Conservation (phyloP, 352 stramenopile species). For the Phytophthora pistaciae region DNA sequence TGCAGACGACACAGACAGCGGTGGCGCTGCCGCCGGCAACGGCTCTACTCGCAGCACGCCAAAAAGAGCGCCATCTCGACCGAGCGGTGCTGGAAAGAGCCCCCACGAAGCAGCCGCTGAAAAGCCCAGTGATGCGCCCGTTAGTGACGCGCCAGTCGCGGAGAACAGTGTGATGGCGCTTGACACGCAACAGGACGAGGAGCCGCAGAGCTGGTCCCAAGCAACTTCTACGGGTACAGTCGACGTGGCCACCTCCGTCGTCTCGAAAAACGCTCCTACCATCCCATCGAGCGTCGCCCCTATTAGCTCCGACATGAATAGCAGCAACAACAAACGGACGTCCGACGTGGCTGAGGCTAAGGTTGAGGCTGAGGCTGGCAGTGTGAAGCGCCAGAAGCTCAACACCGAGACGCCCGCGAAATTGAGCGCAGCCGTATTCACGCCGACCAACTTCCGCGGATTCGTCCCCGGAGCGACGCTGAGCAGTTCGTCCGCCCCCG, state of each 20-base stretch:
- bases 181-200: slow-evolving; percentile 21
- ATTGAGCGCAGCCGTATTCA: slow-evolving; percentile 14
- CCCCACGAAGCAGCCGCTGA: slow-evolving; percentile 21
- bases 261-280: slow-evolving; percentile 2
- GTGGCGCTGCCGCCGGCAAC: slow-evolving; percentile 8
- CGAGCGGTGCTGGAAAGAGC: slow-evolving; percentile 28
- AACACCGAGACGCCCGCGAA: neutral
- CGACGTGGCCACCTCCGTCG: slow-evolving; percentile 1
- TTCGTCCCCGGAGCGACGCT: slow-evolving; percentile 9
- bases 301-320: slow-evolving; percentile 20
- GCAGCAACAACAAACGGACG: slow-evolving; percentile 22
- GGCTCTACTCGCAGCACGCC: neutral
- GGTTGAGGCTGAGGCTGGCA: neutral
- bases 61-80: slow-evolving; percentile 1
- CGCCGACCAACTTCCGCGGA: slow-evolving; percentile 17
- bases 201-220: slow-evolving; percentile 20
- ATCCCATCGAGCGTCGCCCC: neutral
- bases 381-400: slow-evolving; percentile 37
- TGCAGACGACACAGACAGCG: slow-evolving; percentile 19
- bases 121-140: slow-evolving; percentile 3
- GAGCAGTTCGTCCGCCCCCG: slow-evolving; percentile 20
- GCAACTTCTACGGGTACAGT: neutral
- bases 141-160: neutral
- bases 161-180: slow-evolving; percentile 15
- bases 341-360: slow-evolving; percentile 6